Conservation (phyloP, 2,329 filamentous ascomycete species). For the Aspergillus amoenus region DNA sequence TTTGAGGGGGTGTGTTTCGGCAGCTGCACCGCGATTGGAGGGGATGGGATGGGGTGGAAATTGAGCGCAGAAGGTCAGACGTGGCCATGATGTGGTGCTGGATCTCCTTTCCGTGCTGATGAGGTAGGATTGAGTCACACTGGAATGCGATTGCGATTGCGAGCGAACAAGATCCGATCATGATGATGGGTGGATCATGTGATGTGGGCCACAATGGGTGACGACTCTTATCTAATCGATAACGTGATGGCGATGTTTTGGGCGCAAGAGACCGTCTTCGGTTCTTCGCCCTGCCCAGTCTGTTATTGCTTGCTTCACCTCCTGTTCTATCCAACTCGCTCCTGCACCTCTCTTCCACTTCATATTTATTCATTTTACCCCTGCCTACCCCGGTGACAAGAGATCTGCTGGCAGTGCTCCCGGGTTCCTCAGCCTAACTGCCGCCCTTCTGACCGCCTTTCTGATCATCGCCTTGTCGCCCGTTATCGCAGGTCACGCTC, state of each 20-base stretch:
- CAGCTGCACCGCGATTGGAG: neutral
- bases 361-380: neutral
- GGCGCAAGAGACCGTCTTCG: no score
- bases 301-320: neutral
- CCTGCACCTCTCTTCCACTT: neutral
- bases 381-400: neutral
- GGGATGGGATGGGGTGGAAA: neutral
- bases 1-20: neutral
- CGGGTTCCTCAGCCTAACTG: slow-evolving; percentile 15
- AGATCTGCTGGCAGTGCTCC: neutral
- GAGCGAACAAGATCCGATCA: neutral
- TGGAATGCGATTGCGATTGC: slow-evolving; percentile 2
- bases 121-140: slow-evolving; percentile 8
- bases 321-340: neutral
- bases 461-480: slow-evolving; percentile 18
- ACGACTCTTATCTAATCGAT: slow-evolving; percentile 15
- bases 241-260: slow-evolving; percentile 10
- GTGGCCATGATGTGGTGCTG: neutral
- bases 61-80: neutral
- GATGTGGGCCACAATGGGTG: neutral
- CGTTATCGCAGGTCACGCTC: slow-evolving; percentile 34
- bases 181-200: neutral
- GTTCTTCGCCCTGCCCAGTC: neutral
- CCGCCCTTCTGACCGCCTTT: slow-evolving; percentile 36
- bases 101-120: neutral